Evolutionary conservation across 495 filamentous ascomycete species (phyloP).

Genomic region (Glarea lozoyensis): DNA sequence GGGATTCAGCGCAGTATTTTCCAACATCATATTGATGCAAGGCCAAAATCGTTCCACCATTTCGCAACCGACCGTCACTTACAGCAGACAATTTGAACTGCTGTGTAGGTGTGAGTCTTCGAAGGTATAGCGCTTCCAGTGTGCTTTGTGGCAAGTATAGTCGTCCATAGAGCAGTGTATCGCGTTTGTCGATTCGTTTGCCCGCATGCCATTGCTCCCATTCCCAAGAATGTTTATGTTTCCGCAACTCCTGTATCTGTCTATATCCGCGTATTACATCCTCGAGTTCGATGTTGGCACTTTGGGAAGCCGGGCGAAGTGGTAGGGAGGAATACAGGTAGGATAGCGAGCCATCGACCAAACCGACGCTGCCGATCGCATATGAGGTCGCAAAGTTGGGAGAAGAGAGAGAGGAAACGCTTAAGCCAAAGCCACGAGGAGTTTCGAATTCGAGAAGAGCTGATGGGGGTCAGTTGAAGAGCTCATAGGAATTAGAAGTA

Average conservation of each 20-base stretch:
- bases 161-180: conserved; percentile 77
- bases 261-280: conserved; percentile 62
- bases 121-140: conserved; percentile 80
- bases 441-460: conserved; percentile 79
- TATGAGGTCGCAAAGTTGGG: conserved; percentile 90
- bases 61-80: conserved; percentile 62
- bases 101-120: conserved; percentile 66
- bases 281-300: conserved; percentile 50
- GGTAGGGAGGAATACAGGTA: conserved; percentile 83
- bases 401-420: conserved; percentile 82
- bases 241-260: conserved; percentile 47
- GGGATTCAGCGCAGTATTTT: conserved; percentile 81
- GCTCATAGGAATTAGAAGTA: conserved; percentile 5
- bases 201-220: conserved; percentile 44
- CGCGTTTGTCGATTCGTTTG: conserved; percentile 34
- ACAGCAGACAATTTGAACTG: conserved; percentile 78
- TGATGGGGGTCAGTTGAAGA: too few relatives aligned
- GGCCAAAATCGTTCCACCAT: conserved; percentile 67
- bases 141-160: conserved; percentile 78
- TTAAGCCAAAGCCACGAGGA: conserved; percentile 69
- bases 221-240: conserved; percentile 36
- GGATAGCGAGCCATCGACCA: conserved; percentile 85
- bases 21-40: conserved; percentile 81
- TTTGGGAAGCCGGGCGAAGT: conserved; percentile 45
- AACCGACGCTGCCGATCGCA: conserved; percentile 69